Evolutionary conservation across 2,329 filamentous ascomycete species (phyloP).

Genomic region (Aspergillus intermedius): DNA sequence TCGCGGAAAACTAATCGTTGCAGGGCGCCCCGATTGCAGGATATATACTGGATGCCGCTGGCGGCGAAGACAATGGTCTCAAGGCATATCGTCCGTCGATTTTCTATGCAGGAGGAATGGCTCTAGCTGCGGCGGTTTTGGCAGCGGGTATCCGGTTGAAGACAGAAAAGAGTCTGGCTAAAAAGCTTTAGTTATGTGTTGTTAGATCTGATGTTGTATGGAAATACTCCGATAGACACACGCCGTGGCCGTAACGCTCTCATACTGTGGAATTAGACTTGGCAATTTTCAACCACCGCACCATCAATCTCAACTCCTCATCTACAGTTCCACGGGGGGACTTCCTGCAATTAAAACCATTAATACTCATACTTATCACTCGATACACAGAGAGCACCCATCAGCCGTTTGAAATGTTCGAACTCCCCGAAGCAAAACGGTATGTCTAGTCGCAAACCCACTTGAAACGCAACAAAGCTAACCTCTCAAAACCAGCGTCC

Average conservation of each 20-base stretch:
- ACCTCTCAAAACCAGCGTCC: constrained; percentile 19
- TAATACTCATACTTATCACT: not conserved
- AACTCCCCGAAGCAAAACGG: constrained; percentile 32
- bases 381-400: not conserved
- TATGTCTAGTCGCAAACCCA: constrained; percentile 10
- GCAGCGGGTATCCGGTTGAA: constrained; percentile 41
- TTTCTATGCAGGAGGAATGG: constrained; percentile 54
- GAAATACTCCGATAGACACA: not conserved
- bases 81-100: constrained; percentile 55
- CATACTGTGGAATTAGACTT: not conserved
- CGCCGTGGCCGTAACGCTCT: not conserved
- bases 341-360: too few species aligned
- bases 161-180: constrained; percentile 33
- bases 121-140: constrained; percentile 40
- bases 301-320: not conserved
- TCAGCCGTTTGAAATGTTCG: constrained; percentile 24
- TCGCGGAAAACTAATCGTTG: too few species aligned
- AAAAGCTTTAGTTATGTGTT: constrained; percentile 20
- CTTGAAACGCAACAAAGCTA: not conserved
- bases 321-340: not conserved
- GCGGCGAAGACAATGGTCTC: constrained; percentile 45
- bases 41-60: constrained; percentile 51
- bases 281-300: constrained; percentile 1
- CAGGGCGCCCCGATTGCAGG: constrained; percentile 55
- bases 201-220: too few species aligned